Evolutionary conservation across 2,329 filamentous ascomycete species (phyloP).

Genomic region (Xylaria sp.): DNA sequence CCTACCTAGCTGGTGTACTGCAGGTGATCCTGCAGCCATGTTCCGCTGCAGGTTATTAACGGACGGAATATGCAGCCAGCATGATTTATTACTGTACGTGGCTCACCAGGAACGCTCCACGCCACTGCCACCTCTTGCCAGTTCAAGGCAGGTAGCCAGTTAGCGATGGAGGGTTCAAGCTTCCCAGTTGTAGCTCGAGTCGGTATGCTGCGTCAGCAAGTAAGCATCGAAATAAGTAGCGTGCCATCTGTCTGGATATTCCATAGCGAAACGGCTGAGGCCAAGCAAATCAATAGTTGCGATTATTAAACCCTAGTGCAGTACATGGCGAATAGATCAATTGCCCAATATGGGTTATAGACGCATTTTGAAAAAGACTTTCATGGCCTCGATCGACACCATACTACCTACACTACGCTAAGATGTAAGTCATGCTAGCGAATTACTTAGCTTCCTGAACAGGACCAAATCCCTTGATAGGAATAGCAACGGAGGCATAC

Average conservation of each 20-base stretch:
- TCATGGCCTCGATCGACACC: not conserved
- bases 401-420: not conserved
- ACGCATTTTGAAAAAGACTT: not conserved
- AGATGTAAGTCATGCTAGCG: not conserved
- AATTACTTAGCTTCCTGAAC: constrained; percentile 24
- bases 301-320: not conserved
- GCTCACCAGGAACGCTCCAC: constrained; percentile 35
- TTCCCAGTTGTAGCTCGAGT: not conserved
- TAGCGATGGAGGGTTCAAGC: constrained; percentile 25
- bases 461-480: constrained; percentile 20
- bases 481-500: constrained; percentile 4
- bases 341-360: not conserved
- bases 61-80: constrained; percentile 16
- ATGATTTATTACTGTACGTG: constrained; percentile 37
- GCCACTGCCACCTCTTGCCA: constrained; percentile 19
- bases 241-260: not conserved
- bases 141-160: constrained; percentile 8
- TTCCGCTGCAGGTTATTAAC: constrained; percentile 21
- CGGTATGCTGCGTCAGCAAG: constrained; percentile 10
- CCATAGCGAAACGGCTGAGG: not conserved
- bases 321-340: not conserved
- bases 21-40: constrained; percentile 33
- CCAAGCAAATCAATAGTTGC: no score
- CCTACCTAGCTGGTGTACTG: constrained; percentile 9
- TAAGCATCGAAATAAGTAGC: constrained; percentile 8